phyloP scores from a whole-genome alignment of 75 land plant genomes.

The Picea sitchensis region DNA sequence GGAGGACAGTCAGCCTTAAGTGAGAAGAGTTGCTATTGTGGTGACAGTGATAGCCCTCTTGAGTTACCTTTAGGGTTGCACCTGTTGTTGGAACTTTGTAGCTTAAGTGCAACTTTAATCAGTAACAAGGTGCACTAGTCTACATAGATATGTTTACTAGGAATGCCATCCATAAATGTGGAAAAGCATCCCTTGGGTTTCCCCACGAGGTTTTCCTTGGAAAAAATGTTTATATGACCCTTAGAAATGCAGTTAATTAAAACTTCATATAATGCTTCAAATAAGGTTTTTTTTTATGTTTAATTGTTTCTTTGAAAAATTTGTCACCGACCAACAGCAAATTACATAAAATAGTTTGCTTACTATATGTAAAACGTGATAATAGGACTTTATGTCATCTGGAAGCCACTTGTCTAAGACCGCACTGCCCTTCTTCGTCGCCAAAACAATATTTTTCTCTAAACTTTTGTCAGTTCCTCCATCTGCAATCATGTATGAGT shows the following conservation, averaged over 20 bases:
- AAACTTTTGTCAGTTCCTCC: constrained; percentile 16
- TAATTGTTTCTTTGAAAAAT: not conserved
- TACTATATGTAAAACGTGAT: constrained; percentile 72
- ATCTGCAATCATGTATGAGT: constrained; percentile 12
- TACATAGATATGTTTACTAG: too few species aligned
- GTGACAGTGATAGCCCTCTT: too few species aligned
- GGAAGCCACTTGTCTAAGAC: constrained; percentile 78
- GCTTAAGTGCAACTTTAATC: too few species aligned
- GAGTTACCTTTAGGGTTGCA: too few species aligned
- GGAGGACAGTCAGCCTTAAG: too few species aligned
- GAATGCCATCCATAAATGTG: too few species aligned
- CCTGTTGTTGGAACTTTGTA: too few species aligned
- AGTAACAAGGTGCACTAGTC: too few species aligned
- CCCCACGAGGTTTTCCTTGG: too few species aligned
- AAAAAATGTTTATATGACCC: not conserved
- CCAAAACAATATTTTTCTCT: constrained; percentile 56
- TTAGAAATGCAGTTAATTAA: not conserved
- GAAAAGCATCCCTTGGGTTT: too few species aligned
- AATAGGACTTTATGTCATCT: constrained; percentile 52
- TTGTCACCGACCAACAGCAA: not conserved
- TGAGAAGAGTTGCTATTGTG: too few species aligned
- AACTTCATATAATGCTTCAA: not conserved
- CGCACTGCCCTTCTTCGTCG: constrained; percentile 79
- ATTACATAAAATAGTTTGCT: constrained; percentile 1
- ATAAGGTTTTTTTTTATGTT: not conserved